Evolutionary conservation across 129 eudicot genomes (phyloP).

Genomic region (Centrapalus pauciflorus): DNA sequence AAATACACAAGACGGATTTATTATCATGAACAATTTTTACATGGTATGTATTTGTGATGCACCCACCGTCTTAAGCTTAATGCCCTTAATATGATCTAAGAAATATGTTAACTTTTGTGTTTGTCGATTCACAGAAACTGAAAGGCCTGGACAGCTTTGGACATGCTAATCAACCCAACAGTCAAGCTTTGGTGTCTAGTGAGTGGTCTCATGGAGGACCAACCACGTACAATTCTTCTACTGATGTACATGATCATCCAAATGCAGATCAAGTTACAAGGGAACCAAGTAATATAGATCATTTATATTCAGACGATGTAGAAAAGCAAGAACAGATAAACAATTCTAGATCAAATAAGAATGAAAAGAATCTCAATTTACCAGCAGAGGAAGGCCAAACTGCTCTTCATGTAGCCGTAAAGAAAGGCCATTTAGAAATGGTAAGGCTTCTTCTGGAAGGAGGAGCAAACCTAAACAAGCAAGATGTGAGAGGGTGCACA

Average conservation of each 20-base stretch:
- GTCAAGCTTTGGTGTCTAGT: slow-evolving; percentile 14
- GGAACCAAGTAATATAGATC: slow-evolving; percentile 18
- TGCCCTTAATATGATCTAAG: slow-evolving; percentile 6
- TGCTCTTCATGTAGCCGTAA: slow-evolving; percentile 50
- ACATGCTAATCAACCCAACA: slow-evolving; percentile 32
- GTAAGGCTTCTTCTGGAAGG: slow-evolving; percentile 43
- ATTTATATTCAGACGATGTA: slow-evolving; percentile 18
- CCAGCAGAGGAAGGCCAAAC: slow-evolving; percentile 42
- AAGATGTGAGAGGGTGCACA: slow-evolving; percentile 51
- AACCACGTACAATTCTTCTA: slow-evolving; percentile 22
- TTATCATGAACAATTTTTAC: slow-evolving; percentile 82
- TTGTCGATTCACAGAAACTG: slow-evolving; percentile 42
- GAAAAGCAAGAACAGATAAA: slow-evolving; percentile 16
- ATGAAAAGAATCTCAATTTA: slow-evolving; percentile 30
- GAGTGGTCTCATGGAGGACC: slow-evolving; percentile 29
- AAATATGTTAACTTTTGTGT: background rate
- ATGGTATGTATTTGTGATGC: slow-evolving; percentile 42
- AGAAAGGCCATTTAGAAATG: slow-evolving; percentile 48
- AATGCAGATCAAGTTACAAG: slow-evolving; percentile 24
- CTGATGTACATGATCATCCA: slow-evolving; percentile 9
- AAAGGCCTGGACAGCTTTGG: slow-evolving; percentile 48
- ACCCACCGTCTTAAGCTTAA: background rate
- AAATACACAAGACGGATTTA: slow-evolving; percentile 57
- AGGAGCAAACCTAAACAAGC: slow-evolving; percentile 38
- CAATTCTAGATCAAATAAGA: slow-evolving; percentile 2